Evolutionary conservation across 2,329 filamentous ascomycete genomes (phyloP).

Genomic region (Juglanconis oblonga): DNA sequence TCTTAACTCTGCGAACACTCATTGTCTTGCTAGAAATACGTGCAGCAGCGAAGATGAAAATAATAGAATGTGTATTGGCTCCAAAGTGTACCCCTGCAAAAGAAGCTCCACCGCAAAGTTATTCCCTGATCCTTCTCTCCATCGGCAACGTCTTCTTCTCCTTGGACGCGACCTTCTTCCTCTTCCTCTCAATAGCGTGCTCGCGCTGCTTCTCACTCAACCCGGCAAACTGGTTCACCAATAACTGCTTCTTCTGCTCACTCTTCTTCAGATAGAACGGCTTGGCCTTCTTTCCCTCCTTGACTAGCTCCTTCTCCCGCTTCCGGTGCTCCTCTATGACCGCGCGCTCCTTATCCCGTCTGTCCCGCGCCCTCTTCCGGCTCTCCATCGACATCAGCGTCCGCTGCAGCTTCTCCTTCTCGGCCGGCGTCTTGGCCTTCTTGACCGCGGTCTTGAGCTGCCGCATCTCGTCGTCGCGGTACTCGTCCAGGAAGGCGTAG

Average conservation of each 20-base stretch:
- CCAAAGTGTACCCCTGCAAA: too few species aligned
- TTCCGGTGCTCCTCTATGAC: conserved; percentile 73
- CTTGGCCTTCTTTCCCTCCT: conserved; percentile 82
- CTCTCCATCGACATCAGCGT: conserved; percentile 77
- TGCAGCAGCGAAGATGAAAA: too few species aligned
- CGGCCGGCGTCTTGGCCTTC: conserved; percentile 58
- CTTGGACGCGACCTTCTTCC: conserved; percentile 84
- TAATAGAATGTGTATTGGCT: too few species aligned
- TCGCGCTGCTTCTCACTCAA: conserved; percentile 86
- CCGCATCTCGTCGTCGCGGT: conserved; percentile 78
- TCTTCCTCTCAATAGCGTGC: conserved; percentile 76
- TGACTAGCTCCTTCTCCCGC: conserved; percentile 80
- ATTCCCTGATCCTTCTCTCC: conserved; percentile 40
- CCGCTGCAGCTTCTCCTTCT: conserved; percentile 69
- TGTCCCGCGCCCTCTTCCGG: conserved; percentile 66
- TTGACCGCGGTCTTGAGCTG: conserved; percentile 68
- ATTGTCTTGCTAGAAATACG: too few species aligned
- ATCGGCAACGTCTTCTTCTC: conserved; percentile 76
- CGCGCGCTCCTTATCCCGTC: conserved; percentile 66
- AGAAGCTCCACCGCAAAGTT: not conserved
- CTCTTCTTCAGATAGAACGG: conserved; percentile 92
- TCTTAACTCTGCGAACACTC: too few species aligned
- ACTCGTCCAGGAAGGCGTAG: conserved; percentile 86
- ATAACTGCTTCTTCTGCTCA: conserved; percentile 82
- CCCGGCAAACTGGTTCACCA: conserved; percentile 74